Conservation (phyloP, 2,329 filamentous ascomycete species). For the Aspergillus glaucus region DNA sequence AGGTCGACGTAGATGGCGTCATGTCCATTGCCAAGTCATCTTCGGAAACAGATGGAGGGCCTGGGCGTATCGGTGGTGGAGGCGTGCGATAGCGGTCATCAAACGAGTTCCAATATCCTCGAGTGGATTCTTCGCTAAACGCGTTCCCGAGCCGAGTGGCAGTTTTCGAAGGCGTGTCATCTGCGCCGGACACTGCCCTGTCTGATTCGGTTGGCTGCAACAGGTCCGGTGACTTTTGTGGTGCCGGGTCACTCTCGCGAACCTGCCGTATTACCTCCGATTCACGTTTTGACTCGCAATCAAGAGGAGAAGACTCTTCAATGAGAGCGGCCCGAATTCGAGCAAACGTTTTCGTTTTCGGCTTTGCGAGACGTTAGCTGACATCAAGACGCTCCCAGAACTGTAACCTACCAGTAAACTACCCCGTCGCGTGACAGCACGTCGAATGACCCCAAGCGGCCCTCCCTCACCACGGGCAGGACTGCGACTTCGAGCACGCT, state of each 20-base stretch:
- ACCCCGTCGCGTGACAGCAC: constrained; percentile 76
- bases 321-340: constrained; percentile 82
- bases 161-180: constrained; percentile 18
- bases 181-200: constrained; percentile 2
- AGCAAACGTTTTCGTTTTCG: constrained; percentile 93
- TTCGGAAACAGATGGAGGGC: constrained; percentile 43
- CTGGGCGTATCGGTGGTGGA: constrained; percentile 56
- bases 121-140: constrained; percentile 68
- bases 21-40: constrained; percentile 37
- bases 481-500: constrained; percentile 40
- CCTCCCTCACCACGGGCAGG: constrained; percentile 42
- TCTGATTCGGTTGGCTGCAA: constrained; percentile 8
- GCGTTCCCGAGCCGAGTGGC: constrained; percentile 51
- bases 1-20: constrained; percentile 28
- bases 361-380: constrained; percentile 45
- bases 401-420: constrained; percentile 68
- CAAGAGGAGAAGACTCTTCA: constrained; percentile 81
- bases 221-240: constrained; percentile 41
- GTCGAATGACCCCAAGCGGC: constrained; percentile 69
- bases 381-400: not conserved
- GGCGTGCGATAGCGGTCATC: constrained; percentile 63
- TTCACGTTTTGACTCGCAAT: constrained; percentile 82
- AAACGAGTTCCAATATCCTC: constrained; percentile 73
- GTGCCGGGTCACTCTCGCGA: constrained; percentile 73
- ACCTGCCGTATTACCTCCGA: constrained; percentile 95